A percentile compares a stretch with the other conserved stretches of the same genome.
Conservation (phyloP, 2,329 filamentous ascomycete genomes). For the Aspergillus hiratsukae region DNA sequence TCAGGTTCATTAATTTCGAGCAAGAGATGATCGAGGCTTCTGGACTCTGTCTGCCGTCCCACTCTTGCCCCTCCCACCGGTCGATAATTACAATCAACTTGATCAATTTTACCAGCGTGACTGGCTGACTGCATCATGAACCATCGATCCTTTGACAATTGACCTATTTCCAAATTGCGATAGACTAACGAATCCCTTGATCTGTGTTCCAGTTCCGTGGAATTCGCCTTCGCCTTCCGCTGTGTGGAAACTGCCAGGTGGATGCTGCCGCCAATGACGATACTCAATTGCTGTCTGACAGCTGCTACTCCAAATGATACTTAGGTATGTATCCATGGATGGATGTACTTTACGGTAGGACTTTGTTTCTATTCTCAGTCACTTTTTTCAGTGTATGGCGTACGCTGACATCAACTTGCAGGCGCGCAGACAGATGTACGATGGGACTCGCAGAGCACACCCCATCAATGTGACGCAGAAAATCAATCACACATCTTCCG, state of each 20-base stretch:
- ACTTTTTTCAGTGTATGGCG: not conserved
- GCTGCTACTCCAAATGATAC: not conserved
- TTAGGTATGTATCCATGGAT: no score
- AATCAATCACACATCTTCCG: not conserved
- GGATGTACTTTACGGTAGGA: not conserved
- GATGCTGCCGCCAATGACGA: not conserved
- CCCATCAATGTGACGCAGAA: not conserved
- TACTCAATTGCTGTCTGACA: not conserved
- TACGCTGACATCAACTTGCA: not conserved
- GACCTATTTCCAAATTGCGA: not conserved
- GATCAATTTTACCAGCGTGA: not conserved
- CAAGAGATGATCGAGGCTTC: not conserved
- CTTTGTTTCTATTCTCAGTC: not conserved
- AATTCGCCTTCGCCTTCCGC: conserved; percentile 1
- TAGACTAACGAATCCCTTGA: not conserved
- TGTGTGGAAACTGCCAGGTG: not conserved
- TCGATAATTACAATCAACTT: not conserved
- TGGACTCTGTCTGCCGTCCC: not conserved
- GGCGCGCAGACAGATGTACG: not conserved
- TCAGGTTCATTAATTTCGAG: not conserved
- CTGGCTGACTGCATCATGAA: not conserved
- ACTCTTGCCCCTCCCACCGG: not conserved
- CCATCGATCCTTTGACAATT: no score
- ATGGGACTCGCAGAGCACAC: not conserved
- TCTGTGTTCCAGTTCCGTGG: conserved; percentile 8